Base-by-base conservation (phyloP, 768 basidiomycete genomes). In the Psilocybe cyanescens region DNA sequence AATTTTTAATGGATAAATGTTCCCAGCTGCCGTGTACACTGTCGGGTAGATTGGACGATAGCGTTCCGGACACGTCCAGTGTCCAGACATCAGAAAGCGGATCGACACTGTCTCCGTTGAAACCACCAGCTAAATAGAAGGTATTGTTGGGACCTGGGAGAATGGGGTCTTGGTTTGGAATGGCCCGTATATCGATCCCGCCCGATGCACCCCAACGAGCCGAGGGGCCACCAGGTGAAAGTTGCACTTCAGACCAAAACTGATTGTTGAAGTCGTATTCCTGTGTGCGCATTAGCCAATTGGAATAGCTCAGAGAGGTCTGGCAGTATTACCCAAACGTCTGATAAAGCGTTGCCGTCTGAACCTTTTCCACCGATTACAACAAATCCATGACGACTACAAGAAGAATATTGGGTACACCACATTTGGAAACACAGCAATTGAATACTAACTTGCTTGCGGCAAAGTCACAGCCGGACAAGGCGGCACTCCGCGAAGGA, bases 251-350 rank as follows among this genome's bases (percentile, higher is more conserved):
- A 0, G 87, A 81, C 92, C 92, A 94, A 70, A 94, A 94, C 59
- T 91, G 79, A 67, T 86, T 88, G 59, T 71, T 82, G 67, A 87
- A 93, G 72, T 92, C 89, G 67, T 81, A 94, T 75, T 92, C 91
- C 91, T 92, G 67, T 28, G 28, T 51, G 51, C 29, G 48, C 56
- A 33, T 60, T 55, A 54, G 46, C 30, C 47, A 46, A 50, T 31
- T 29, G 16, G 19, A 50, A 53, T 35, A 5, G 28, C 41, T 11
- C 3, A 31, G n/a, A 37, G 28, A 60, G 48, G n/a, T 33, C 33
- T 59, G 39, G 30, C 55, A 55, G 19, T 8, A 72, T 83, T 72
- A 92, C 92, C 92, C 92, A 94, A 60, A 86, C 81, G 68, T 94
- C 92, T 3, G 81, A 78, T 60, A 92, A 73, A 14, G 87, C 78